Base-by-base conservation (phyloP, 2,329 filamentous ascomycete species). In the Epichloe festucae region DNA sequence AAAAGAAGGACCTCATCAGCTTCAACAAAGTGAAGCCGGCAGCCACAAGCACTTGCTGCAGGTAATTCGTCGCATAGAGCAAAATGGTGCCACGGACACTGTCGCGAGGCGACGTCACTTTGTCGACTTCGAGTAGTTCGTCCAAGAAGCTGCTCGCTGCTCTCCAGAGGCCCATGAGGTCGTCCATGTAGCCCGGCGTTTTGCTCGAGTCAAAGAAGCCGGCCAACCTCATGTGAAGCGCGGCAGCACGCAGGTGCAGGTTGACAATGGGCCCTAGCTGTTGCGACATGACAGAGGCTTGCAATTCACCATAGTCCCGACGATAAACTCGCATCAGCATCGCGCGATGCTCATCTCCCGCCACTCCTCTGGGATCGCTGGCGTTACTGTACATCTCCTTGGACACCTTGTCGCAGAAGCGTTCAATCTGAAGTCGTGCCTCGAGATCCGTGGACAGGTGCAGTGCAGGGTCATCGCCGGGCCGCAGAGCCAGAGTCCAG, bases 11-110 rank as follows among this genome's bases (percentile, higher is more conserved):
- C 48, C 83, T 80, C 68, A 90, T 83, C 52, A 91, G 73, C 61
- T 90, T 91, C 55, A 90, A 74, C 46, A 93, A 70, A 1, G 85
- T 82, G 59, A 89, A 89, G 3, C 84, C 82, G 5, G 84, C 85
- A 2, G 86, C 87, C n/a, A 90, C 80, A 52, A 89, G 79, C 84
- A 91, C 90, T 66, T 91, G 87, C 63, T 89, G 82, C 49, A 91
- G 79, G 65, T 90, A 90, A 63, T 85, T 88, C 56, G 79, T 84
- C 27, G 81, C 78, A 60, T 85, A 83, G 48, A 77, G 76, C 31
- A 89, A 70, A 48, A 84, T 75, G 47, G 75, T 74, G 7, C 78
- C 74, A 49, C 68, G 68, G 38, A 66, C 70, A 46, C 68, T 66
- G 35, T 75, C 72, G 40, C 69, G 68, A 2, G 71, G 68, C 11